A percentile compares a stretch with the other conserved stretches of the same genome.
Evolutionary conservation across 495 filamentous ascomycete species (phyloP).

Genomic region (Penicillium samsonianum): DNA sequence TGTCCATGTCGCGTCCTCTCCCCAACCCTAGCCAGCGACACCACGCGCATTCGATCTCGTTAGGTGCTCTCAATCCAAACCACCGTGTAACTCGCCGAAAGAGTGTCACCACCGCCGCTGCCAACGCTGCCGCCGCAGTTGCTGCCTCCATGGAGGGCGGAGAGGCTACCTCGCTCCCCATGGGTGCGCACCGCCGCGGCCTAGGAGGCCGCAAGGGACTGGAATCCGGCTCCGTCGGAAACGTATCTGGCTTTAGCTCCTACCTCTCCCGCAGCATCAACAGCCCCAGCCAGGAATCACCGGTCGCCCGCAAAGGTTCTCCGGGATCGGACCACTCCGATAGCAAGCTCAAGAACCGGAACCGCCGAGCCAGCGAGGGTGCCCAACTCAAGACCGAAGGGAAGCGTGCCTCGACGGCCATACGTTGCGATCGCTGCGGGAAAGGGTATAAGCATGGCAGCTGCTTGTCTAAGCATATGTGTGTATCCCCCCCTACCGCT

Average conservation of each 20-base stretch:
- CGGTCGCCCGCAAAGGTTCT: slow-evolving; percentile 53
- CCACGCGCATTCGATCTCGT: slow-evolving; percentile 80
- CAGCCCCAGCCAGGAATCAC: slow-evolving; percentile 53
- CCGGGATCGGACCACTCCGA: slow-evolving; percentile 48
- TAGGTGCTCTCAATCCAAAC: slow-evolving; percentile 74
- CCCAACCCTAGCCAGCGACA: slow-evolving; percentile 60
- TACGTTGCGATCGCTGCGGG: slow-evolving; percentile 97
- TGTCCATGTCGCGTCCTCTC: slow-evolving; percentile 49
- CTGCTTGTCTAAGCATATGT: slow-evolving; percentile 99
- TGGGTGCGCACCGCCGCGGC: slow-evolving; percentile 47
- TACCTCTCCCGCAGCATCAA: slow-evolving; percentile 52
- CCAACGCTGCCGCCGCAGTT: slow-evolving; percentile 74
- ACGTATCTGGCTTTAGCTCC: slow-evolving; percentile 39
- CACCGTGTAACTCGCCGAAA: slow-evolving; percentile 91
- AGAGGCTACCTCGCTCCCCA: slow-evolving; percentile 40
- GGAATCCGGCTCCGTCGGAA: slow-evolving; percentile 47
- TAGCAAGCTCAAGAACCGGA: slow-evolving; percentile 64
- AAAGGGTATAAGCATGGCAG: slow-evolving; percentile 99
- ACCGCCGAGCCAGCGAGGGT: slow-evolving; percentile 84
- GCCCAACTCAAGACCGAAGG: slow-evolving; percentile 75
- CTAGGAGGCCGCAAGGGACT: slow-evolving; percentile 48
- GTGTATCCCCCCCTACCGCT: slow-evolving; percentile 64
- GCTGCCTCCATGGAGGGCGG: slow-evolving; percentile 68
- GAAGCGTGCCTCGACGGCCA: slow-evolving; percentile 75
- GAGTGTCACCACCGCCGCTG: slow-evolving; percentile 78